Base-by-base conservation (phyloP, 176 grass and related monocot genomes). In the Chrysopogon serrulatus region DNA sequence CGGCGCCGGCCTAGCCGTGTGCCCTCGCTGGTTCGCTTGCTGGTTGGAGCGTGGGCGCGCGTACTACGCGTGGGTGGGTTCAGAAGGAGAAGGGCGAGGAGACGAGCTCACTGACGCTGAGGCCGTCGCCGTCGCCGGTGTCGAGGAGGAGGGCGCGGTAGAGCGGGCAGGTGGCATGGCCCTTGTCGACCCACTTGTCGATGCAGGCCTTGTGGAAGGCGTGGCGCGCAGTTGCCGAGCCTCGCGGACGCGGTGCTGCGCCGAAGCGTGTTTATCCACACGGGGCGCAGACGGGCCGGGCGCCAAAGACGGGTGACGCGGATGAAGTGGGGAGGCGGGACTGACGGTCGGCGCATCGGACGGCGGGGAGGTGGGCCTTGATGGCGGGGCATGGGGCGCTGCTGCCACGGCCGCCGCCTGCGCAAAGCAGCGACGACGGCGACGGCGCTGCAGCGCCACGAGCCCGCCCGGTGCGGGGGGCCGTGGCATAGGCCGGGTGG, bases 201-300 rank as follows among this genome's bases (percentile, higher is more conserved):
- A n/a, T n/a, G n/a, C n/a, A n/a, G n/a, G n/a, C n/a, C n/a, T n/a
- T 92, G 69, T 95, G 93, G 86, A 95, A 95, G 32, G 87, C 88
- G 87, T 95, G 93, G n/a, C 31, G 78, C 85, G 73, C 90, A 92
- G 73, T 86, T 88, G 66, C 88, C 79, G 16, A 95, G 84, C 84
- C n/a, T 95, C 93, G 2, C 90, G 89, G 19, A 91, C 88, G 37
- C 89, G 90, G 78, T 95, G 79, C 8, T 76, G 74, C 35, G 56
- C 41, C 62, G 87, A 44, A 95, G 86, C 82, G 86, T 75, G 45
- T 86, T 90, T 8, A 95, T 82, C 73, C 93, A 95, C 32, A 95
- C 93, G 43, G 83, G n/a, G n/a, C 86, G 82, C 93, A 95, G 7
- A 34, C 63, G 21, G 85, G n/a, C 34, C 5, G 69, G 24, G 68